Base-by-base conservation (phyloP, 129 eudicot species). In the Kitagawia praeruptora region DNA sequence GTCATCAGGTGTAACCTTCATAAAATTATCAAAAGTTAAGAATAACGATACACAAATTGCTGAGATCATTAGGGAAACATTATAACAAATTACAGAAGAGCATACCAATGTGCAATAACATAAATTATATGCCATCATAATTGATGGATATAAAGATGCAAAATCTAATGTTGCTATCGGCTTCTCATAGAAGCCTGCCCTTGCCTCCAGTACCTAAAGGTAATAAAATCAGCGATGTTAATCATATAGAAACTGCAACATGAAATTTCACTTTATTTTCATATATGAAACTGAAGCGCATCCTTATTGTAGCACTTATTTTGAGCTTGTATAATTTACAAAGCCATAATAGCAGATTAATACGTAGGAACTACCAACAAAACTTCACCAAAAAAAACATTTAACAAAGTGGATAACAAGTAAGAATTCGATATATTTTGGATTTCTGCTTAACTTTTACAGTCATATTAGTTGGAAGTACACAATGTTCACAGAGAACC, bases 121-220 rank as follows among this genome's bases (percentile, higher is more conserved):
- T 81, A 96, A 84, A 89, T 96, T 96, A 86, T 92, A 96, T 54
- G 99, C 99, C 99, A 96, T 96, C 99, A 96, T 96, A 83, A 96
- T 96, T 81, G 99, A 96, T 23, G 99, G 99, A 85, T 96, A 96
- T 64, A 96, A 76, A 78, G 99, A 96, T 80, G 99, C 99, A 85
- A 96, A 96, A 90, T 96, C 99, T 85, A 96, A 81, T 38, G 99
- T 96, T 53, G 99, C 99, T 85, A 96, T 92, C 72, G 99, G 99
- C 88, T 96, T 96, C 85, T 92, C 97, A 79, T 89, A 96, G 80
- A 86, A 96, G 25, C 99, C 97, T 38, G 97, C 89, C 78, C 91
- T 84, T 42, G 99, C 91, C 80, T 92, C 99, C 90, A 96, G 87
- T 79, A 96, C 99, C 99, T 96, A 86, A 77, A 87, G 46, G 21